Conservation (phyloP, 352 stramenopile species). For the Phytophthora cryptogea region DNA sequence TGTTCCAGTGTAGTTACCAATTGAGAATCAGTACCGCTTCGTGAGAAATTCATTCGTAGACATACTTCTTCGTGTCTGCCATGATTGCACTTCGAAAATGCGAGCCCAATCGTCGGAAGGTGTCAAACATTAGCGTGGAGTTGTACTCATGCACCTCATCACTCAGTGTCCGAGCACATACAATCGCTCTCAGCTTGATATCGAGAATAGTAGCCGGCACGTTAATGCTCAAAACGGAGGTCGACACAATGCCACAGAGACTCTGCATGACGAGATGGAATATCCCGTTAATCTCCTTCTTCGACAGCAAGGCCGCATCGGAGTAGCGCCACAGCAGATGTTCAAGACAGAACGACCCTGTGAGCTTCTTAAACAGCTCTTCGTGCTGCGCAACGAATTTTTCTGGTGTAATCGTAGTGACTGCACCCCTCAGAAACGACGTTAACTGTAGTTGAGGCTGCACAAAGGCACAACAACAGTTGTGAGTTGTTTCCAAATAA, state of each 20-base stretch:
- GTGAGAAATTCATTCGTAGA: background rate
- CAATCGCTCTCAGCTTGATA: conserved; percentile 68
- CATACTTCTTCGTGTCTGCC: conserved; percentile 66
- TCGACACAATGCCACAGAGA: conserved; percentile 68
- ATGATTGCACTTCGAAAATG: conserved; percentile 69
- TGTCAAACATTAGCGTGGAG: conserved; percentile 62
- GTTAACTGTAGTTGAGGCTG: conserved; percentile 79
- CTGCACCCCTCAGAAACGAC: conserved; percentile 70
- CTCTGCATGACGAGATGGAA: conserved; percentile 82
- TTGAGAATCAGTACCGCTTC: background rate
- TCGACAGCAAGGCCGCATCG: conserved; percentile 67
- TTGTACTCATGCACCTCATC: conserved; percentile 84
- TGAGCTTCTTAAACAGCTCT: conserved; percentile 82
- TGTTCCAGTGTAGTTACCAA: conserved; percentile 18
- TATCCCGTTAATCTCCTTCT: conserved; percentile 84
- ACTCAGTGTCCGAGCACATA: conserved; percentile 59
- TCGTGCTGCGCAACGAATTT: conserved; percentile 77
- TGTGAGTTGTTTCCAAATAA: background rate
- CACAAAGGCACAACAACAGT: conserved; percentile 7
- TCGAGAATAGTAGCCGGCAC: conserved; percentile 59
- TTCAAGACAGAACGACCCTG: conserved; percentile 74
- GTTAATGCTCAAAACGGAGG: conserved; percentile 64
- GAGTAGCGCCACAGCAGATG: conserved; percentile 76
- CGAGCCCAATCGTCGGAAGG: conserved; percentile 59
- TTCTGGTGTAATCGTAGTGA: conserved; percentile 72